Evolutionary conservation across 306 rosid genomes (phyloP).

Genomic region (Gastrolobium villosum): DNA sequence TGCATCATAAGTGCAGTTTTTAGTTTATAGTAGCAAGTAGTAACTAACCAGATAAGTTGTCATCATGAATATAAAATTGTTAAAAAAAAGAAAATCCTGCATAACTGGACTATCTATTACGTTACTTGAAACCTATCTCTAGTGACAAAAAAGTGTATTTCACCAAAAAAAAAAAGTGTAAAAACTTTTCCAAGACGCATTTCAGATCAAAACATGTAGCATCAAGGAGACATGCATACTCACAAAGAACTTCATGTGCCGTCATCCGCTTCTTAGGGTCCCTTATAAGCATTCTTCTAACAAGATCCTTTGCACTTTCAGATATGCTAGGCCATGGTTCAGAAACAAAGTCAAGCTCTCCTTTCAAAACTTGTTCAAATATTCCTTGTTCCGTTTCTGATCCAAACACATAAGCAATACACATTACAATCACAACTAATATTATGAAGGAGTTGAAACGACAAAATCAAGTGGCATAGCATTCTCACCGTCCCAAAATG

Average conservation of each 20-base stretch:
- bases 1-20: constrained; percentile 33
- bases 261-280: constrained; percentile 88
- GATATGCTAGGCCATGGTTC: constrained; percentile 99
- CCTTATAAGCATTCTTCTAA: constrained; percentile 85
- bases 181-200: constrained; percentile 32
- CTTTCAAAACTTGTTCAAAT: constrained; percentile 96
- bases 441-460: neutral
- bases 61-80: constrained; percentile 4
- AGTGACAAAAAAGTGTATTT: neutral
- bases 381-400: constrained; percentile 96
- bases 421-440: constrained; percentile 25
- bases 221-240: constrained; percentile 53
- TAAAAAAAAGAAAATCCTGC: neutral
- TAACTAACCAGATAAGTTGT: constrained; percentile 20
- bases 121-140: neutral
- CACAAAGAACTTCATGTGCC: constrained; percentile 96
- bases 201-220: constrained; percentile 29
- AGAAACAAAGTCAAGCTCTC: constrained; percentile 88
- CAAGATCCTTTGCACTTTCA: constrained; percentile 89
- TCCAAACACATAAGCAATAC: constrained; percentile 23
- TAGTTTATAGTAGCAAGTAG: constrained; percentile 4
- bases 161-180: constrained; percentile 1
- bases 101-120: constrained; percentile 4
- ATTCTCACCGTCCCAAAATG: constrained; percentile 96
- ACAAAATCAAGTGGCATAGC: constrained; percentile 38